These are phyloP conservation scores for Clonostachys rosea DNA, from an alignment of 2,329 filamentous ascomycete species.

Conservation along the genomic window DNA sequence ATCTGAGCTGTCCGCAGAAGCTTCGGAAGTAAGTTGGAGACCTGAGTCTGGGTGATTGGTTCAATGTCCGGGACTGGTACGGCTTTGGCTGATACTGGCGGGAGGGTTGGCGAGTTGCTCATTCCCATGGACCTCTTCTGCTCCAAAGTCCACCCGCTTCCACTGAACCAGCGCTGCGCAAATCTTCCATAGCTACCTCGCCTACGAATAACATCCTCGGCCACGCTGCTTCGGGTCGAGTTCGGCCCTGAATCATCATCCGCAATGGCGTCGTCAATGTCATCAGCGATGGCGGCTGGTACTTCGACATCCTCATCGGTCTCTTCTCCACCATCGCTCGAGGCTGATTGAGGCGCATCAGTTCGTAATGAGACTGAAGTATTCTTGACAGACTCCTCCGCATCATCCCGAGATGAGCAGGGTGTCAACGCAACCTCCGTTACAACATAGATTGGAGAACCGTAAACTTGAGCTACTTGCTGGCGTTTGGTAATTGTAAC, in stretches of 20 bases:
- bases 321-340: conserved; percentile 32
- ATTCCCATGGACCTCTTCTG: conserved; percentile 67
- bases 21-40: conserved; percentile 67
- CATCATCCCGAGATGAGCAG: conserved; percentile 70
- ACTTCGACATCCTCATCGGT: conserved; percentile 40
- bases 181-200: conserved; percentile 85
- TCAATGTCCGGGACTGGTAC: not conserved
- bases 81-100: conserved; percentile 1
- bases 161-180: conserved; percentile 87
- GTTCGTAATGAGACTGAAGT: conserved; percentile 42
- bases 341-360: conserved; percentile 27
- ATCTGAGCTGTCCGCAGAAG: conserved; percentile 79
- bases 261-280: conserved; percentile 34
- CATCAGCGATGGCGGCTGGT: conserved; percentile 27
- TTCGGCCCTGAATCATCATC: conserved; percentile 23
- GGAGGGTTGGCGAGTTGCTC: conserved; percentile 32
- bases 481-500: conserved; percentile 82
- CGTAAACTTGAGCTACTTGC: conserved; percentile 83
- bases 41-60: conserved; percentile 3
- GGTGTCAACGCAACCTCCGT: conserved; percentile 91
- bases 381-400: conserved; percentile 63
- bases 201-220: conserved; percentile 81
- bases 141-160: conserved; percentile 72
- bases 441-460: conserved; percentile 78
- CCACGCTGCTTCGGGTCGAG: conserved; percentile 58